These are phyloP conservation scores for Trichoderma koningiopsis DNA, from an alignment of 2,329 filamentous ascomycete species.

Conservation along the genomic window DNA sequence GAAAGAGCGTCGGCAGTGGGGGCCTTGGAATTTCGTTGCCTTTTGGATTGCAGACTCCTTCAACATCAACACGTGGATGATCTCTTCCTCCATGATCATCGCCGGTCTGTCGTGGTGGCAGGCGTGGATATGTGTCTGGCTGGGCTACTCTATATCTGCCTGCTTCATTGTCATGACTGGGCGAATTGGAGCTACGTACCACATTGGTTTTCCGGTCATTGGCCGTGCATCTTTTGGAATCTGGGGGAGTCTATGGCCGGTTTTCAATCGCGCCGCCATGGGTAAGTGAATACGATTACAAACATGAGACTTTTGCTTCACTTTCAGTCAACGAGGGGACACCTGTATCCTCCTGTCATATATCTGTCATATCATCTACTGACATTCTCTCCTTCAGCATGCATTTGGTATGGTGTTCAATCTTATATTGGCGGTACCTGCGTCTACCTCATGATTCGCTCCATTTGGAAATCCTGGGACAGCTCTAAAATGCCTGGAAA, in stretches of 20 bases:
- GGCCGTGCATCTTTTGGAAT: slow-evolving; percentile 80
- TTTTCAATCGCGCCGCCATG: slow-evolving; percentile 87
- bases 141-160: slow-evolving; percentile 78
- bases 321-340: too few species aligned
- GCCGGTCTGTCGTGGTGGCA: slow-evolving; percentile 87
- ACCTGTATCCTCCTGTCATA: too few species aligned
- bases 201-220: slow-evolving; percentile 86
- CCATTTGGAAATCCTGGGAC: slow-evolving; percentile 75
- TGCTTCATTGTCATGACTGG: slow-evolving; percentile 77
- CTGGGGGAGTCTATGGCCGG: slow-evolving; percentile 86
- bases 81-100: slow-evolving; percentile 79
- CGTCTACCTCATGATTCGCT: slow-evolving; percentile 83
- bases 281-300: slow-evolving; percentile 39
- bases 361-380: too few species aligned
- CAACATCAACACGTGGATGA: slow-evolving; percentile 96
- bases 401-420: slow-evolving; percentile 87
- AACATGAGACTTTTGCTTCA: too few species aligned
- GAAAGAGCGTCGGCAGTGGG: slow-evolving; percentile 78
- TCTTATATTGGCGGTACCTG: slow-evolving; percentile 83
- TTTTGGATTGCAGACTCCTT: slow-evolving; percentile 87
- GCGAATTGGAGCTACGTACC: slow-evolving; percentile 82
- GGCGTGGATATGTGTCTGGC: slow-evolving; percentile 84
- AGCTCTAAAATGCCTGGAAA: slow-evolving; percentile 64
- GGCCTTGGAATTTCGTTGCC: slow-evolving; percentile 81
- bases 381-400: slow-evolving; percentile 50